A percentile compares a stretch with the other conserved stretches of the same genome.
phyloP scores from a whole-genome alignment of 1,284 basidiomycete species.

The Leucoagaricus sp. region DNA sequence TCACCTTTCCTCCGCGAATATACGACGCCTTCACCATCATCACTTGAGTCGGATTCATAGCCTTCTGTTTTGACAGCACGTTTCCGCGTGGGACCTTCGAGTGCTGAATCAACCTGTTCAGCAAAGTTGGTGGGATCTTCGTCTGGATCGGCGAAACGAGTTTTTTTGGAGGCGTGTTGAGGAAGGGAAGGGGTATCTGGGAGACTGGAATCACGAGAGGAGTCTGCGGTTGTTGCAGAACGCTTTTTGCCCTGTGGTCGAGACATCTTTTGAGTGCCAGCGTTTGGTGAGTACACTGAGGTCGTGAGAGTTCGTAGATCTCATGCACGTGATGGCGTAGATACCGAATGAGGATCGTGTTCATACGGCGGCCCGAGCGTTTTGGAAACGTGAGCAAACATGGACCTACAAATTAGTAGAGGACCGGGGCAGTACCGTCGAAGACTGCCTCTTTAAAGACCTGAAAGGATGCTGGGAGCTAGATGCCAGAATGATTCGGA shows the following conservation, averaged over 20 bases:
- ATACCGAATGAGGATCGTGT: background rate
- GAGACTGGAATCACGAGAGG: constrained; percentile 38
- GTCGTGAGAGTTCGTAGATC: background rate
- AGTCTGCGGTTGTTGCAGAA: constrained; percentile 45
- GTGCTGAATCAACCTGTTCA: constrained; percentile 70
- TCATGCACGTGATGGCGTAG: background rate
- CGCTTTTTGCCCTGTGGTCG: constrained; percentile 57
- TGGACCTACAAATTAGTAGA: constrained; percentile 1
- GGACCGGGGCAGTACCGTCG: background rate
- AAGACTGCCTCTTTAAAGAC: too few relatives aligned
- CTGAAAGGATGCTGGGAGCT: too few relatives aligned
- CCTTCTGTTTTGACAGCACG: constrained; percentile 82
- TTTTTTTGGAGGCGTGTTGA: constrained; percentile 59
- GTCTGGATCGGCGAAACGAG: constrained; percentile 76
- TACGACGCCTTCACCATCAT: constrained; percentile 90
- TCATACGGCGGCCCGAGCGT: too few relatives aligned
- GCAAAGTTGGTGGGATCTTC: constrained; percentile 76
- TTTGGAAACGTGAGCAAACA: background rate
- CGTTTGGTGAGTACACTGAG: background rate
- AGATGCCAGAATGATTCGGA: too few relatives aligned
- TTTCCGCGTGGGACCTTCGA: constrained; percentile 67
- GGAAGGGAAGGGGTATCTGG: background rate
- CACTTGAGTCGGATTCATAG: constrained; percentile 92
- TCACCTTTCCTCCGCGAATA: constrained; percentile 65
- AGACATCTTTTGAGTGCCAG: constrained; percentile 39